Evolutionary conservation across 352 stramenopile genomes (phyloP).

Genomic region (Pythium aquatile): DNA sequence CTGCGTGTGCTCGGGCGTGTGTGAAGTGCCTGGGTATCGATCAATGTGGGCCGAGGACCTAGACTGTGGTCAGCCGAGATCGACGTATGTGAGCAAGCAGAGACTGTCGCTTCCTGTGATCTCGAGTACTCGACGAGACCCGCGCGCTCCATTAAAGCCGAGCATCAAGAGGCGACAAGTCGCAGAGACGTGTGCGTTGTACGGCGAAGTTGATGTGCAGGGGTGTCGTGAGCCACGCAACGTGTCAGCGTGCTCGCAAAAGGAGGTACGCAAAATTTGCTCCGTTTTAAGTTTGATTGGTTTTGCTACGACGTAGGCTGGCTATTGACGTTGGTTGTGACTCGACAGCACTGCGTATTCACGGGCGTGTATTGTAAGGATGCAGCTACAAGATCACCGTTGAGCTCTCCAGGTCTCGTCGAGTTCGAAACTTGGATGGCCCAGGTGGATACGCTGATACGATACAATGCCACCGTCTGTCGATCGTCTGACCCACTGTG

Average conservation of each 20-base stretch:
- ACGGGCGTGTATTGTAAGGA: neutral
- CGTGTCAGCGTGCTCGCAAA: neutral
- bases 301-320: too few species aligned
- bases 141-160: neutral
- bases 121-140: neutral
- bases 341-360: neutral
- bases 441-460: neutral
- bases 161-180: neutral
- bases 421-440: neutral
- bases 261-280: too few species aligned
- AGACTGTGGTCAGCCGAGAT: neutral
- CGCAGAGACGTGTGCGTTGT: neutral
- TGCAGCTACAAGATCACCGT: neutral
- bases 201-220: neutral
- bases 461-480: neutral
- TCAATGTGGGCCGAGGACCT: neutral
- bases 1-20: constrained; percentile 10
- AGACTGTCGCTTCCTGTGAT: neutral
- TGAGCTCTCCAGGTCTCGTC: neutral
- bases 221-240: neutral
- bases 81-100: neutral
- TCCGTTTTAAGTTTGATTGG: too few species aligned
- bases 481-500: neutral
- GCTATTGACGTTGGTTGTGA: too few species aligned
- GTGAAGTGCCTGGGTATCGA: constrained; percentile 7